Evolutionary conservation across 1,284 basidiomycete species (phyloP).

Genomic region (Apiotrichum sp.): DNA sequence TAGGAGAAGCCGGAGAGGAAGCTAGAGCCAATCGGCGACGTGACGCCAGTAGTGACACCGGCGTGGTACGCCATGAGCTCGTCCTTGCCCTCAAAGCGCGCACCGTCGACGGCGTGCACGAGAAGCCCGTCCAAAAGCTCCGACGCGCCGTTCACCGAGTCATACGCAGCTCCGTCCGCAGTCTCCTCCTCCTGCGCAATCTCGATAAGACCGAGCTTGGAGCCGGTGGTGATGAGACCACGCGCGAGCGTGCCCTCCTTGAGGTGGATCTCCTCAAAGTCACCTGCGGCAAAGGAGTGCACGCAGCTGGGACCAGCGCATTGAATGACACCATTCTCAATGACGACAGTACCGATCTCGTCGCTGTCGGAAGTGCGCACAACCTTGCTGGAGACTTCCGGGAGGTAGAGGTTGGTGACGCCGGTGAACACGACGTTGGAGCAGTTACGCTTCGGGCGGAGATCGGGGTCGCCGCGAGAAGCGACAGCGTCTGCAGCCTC

Average conservation of each 20-base stretch:
- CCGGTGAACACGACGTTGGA: constrained; percentile 43
- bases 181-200: constrained; percentile 58
- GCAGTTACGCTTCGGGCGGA: constrained; percentile 28
- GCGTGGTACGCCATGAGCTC: constrained; percentile 53
- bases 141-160: constrained; percentile 44
- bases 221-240: constrained; percentile 46
- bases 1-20: constrained; percentile 59
- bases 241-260: constrained; percentile 47
- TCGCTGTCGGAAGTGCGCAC: constrained; percentile 3
- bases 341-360: constrained; percentile 22
- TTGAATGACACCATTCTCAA: constrained; percentile 43
- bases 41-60: constrained; percentile 58
- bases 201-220: constrained; percentile 46
- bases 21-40: constrained; percentile 44
- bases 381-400: neutral
- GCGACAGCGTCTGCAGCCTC: constrained; percentile 35
- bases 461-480: constrained; percentile 43
- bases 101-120: constrained; percentile 64
- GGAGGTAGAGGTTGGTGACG: constrained; percentile 33
- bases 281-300: constrained; percentile 6
- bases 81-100: constrained; percentile 64
- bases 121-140: constrained; percentile 54
- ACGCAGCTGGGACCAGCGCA: constrained; percentile 39
- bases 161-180: constrained; percentile 53
- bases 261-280: constrained; percentile 40